These are phyloP conservation scores for Colletotrichum noveboracense DNA, from an alignment of 2,329 filamentous ascomycete genomes.

Conservation along the genomic window DNA sequence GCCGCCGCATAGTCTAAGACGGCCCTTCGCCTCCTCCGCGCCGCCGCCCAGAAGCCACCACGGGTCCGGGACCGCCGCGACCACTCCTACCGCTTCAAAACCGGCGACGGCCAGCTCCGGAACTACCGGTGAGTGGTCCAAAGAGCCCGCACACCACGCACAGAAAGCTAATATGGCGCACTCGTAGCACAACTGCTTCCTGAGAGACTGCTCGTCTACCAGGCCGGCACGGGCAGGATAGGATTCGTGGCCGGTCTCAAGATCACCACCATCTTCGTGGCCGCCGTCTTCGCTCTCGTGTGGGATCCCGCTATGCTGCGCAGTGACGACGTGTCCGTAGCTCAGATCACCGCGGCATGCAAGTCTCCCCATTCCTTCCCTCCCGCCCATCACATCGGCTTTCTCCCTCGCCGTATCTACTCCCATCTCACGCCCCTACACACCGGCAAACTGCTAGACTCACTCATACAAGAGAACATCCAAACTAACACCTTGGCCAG, in stretches of 20 bases:
- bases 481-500: slow-evolving; percentile 45
- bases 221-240: slow-evolving; percentile 71
- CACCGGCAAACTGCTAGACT: neutral
- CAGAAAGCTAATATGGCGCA: neutral
- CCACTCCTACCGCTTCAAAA: neutral
- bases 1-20: neutral
- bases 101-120: neutral
- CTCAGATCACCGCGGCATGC: neutral
- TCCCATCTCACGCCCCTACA: neutral
- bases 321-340: neutral
- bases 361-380: neutral
- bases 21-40: slow-evolving; percentile 18
- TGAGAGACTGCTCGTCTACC: slow-evolving; percentile 72
- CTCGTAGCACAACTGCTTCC: slow-evolving; percentile 50
- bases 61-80: neutral
- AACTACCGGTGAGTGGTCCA: neutral
- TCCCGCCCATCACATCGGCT: neutral
- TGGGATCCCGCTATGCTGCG: neutral
- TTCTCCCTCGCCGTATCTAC: neutral
- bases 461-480: neutral
- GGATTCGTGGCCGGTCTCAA: slow-evolving; percentile 75
- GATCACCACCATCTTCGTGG: slow-evolving; percentile 72
- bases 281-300: slow-evolving; percentile 68
- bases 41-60: neutral
- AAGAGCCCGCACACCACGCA: neutral